These are phyloP conservation scores for Trichoderma gracile DNA, from an alignment of 2,329 filamentous ascomycete species.

Conservation along the genomic window DNA sequence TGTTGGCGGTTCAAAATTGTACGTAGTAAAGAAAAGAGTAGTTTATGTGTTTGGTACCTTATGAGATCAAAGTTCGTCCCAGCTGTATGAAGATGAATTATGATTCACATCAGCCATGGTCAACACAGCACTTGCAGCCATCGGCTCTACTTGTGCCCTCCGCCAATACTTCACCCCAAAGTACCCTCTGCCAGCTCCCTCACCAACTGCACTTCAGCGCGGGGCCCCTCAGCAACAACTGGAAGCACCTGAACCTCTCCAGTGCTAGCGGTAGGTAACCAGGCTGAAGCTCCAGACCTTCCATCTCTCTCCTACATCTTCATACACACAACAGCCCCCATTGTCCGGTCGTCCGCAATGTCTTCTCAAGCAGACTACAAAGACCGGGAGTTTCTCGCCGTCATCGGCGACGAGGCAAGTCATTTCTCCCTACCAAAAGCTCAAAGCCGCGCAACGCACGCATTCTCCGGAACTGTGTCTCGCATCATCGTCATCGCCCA, in stretches of 20 bases:
- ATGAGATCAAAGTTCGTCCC: no score
- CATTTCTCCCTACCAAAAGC: background rate
- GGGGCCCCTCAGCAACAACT: slow-evolving; percentile 5
- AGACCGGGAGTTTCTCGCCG: slow-evolving; percentile 93
- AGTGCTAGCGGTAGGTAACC: slow-evolving; percentile 24
- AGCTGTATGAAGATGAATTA: no score
- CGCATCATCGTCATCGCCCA: background rate
- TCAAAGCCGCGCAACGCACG: background rate
- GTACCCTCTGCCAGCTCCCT: background rate
- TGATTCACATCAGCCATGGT: no score
- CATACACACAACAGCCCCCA: slow-evolving; percentile 5
- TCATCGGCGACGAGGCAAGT: slow-evolving; percentile 91
- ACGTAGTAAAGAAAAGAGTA: no score
- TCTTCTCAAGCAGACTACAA: slow-evolving; percentile 62
- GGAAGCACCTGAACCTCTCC: slow-evolving; percentile 10
- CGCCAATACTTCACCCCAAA: background rate
- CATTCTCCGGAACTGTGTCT: background rate
- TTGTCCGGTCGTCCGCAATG: slow-evolving; percentile 39
- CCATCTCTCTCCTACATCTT: background rate
- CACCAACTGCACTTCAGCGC: slow-evolving; percentile 1
- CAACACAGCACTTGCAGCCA: background rate
- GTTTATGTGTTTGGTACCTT: no score
- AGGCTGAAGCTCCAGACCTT: slow-evolving; percentile 8
- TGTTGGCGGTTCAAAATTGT: no score
- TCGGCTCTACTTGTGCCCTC: slow-evolving; percentile 20